Evolutionary conservation across 1,139 yeast species (phyloP), one percentile per base, ranked within the genome.

Genomic region (Kazachstania sp.): DNA sequence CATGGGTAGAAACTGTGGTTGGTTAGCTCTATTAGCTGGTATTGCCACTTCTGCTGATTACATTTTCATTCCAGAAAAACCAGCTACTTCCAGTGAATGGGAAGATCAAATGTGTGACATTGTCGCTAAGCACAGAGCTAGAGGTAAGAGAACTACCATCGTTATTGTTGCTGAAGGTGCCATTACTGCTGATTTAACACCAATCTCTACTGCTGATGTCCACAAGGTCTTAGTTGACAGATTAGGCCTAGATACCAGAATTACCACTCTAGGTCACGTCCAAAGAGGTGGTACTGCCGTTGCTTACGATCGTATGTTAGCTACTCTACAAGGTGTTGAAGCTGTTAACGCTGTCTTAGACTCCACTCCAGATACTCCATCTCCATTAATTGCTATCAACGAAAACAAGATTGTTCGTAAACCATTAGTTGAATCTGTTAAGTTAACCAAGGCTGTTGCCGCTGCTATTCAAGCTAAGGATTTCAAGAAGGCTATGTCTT

Each of bases 1-100:
- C 44, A 92, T 92, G 98, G 98, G 98, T 49, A 81, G 98, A 66
- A 95, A 92, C 69, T 92, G 98, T 73, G 98, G 98, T 52, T 92
- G 98, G 98, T 77, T 92, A 58, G 97, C 95, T 1, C 75, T 92
- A 56, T 85, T 88, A 94, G 90, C 97, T 16, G 97, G 97, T 58
- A 79, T 90, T 55, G 86, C 97, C 32, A 86, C 96, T 35, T 86
- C 95, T 54, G 97, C 98, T 12, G 98, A 92, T 69, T 90, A 79
- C 64, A 83, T 90, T 49, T 82, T 92, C 61, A 84, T 92, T 56
- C 98, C 98, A 30, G 98, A 92, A 68, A 53, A 51, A 42, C 60
- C 60, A 35, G 59, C 57, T 39, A 47, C 51, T 34, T 45, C 51
- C 18, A 48, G 51, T 39, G 54, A 54, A 49, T 88, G 97, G 97